Conservation (phyloP, 371 early-diverging fungal species). For the Sporodiniella umbellata region DNA sequence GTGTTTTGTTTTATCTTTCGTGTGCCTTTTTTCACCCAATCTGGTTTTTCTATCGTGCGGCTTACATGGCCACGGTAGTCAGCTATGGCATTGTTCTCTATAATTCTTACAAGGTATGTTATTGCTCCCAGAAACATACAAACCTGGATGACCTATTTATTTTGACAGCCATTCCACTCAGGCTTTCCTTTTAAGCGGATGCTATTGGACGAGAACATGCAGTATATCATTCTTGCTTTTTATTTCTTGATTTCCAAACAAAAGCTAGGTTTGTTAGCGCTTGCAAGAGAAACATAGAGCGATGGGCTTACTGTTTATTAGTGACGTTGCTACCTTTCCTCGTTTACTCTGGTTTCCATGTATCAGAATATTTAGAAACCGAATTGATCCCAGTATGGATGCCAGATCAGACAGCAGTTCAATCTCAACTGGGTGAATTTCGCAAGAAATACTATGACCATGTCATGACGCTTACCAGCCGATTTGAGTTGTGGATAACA, state of each 20-base stretch:
- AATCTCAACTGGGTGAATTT: conserved; percentile 37
- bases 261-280: conserved; percentile 51
- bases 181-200: conserved; percentile 9
- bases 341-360: conserved; percentile 79
- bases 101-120: conserved; percentile 25
- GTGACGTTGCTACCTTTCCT: conserved; percentile 74
- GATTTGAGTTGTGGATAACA: conserved; percentile 72
- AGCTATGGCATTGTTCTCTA: conserved; percentile 24
- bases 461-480: conserved; percentile 62
- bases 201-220: conserved; percentile 72
- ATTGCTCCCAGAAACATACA: too few species aligned
- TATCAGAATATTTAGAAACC: conserved; percentile 59
- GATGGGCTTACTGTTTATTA: conserved; percentile 13
- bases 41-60: conserved; percentile 13
- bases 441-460: conserved; percentile 55
- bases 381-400: conserved; percentile 43
- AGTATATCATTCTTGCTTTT: conserved; percentile 71
- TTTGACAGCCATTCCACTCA: conserved; percentile 7
- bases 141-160: too few species aligned
- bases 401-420: conserved; percentile 44
- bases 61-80: conserved; percentile 7
- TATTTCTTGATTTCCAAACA: conserved; percentile 68
- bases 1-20: conserved; percentile 13
- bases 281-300: too few species aligned
- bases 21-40: conserved; percentile 12